Base-by-base conservation (phyloP, 768 basidiomycete genomes). In the Rhizopogon vinicolor region DNA sequence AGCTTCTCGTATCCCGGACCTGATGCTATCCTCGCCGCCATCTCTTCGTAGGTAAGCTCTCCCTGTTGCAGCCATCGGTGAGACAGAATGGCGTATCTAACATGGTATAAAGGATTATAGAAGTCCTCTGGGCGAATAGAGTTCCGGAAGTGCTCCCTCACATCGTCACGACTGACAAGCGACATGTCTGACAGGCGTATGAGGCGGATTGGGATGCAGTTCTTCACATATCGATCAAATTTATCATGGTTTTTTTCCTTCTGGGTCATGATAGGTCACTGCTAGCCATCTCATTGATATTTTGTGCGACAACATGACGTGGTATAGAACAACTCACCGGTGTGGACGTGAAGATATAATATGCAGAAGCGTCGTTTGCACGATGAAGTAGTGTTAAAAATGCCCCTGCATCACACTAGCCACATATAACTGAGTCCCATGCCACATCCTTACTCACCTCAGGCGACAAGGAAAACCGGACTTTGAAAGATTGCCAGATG, bases 181-280 rank as follows among this genome's bases (percentile, higher is more conserved):
- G 25, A 25, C 64, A 56, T 64, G 39, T 64, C 62, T n/a, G 46
- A 41, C 33, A 62, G 52, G 41, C 54, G 56, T 35, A 64, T 46
- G 9, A 64, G 58, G 25, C 57, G 58, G 2, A 58, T 55, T 29
- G 63, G 63, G 25, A 65, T 45, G 35, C 62, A 56, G 19, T 64
- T 64, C 25, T 52, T 35, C 29, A 62, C 53, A 28, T 60, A 63
- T 55, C 44, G 7, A 18, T 41, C 18, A n/a, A 41, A 41, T 41
- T 8, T 19, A 9, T 41, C 18, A 18, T 25, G 25, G 25, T 25
- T 18, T 8, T n/a, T 41, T 41, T 5, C 18, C 5, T 12, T 10
- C 41, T 18, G 18, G 19, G 5, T 42, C 42, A 43, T 43, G 42
- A 25, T 13, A 14, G 22, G 22, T 43, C 22, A 43, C 12, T 25